Evolutionary conservation across 371 early-diverging fungal species (phyloP), one percentile per base, ranked within the genome.

Genomic region (Mortierella sp.): DNA sequence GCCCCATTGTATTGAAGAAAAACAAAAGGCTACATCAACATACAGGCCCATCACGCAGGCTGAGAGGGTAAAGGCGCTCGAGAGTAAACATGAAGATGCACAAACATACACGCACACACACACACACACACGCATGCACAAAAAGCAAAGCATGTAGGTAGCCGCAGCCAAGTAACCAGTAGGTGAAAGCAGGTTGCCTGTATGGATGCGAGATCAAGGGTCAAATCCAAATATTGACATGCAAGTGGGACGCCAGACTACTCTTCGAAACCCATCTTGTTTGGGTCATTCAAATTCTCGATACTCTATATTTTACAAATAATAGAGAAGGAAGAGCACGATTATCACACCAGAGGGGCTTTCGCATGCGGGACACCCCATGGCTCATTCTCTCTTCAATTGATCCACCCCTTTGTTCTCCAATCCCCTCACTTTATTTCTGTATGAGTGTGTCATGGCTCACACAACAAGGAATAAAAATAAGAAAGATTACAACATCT

Each of bases 381-480:
- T 63, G 38, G 63, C 16, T 29, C 32, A 4, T 35, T 35, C 35
- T 5, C 16, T 63, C 38, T 35, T 63, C 63, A 63, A 63, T 63
- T 35, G 38, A 16, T 63, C 63, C 60, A 16, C 63, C 63, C 35
- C 63, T 16, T 63, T 32, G 32, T 5, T 4, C 56, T 8, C 35
- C 41, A 68, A 41, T 38, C 68, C 41, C 24, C 5, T 68, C 11
- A 60, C 68, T 38, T 38, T 16, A 18, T 65, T 65, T 7, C 38
- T 68, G 41, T 68, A 68, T 21, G 43, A 68, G 41, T 68, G 68
- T 68, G 68, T 68, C 68, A 68, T 68, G 41, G 41, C 68, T 68
- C 68, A 24, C 68, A 32, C 65, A 63, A 38, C 56, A 11, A 56
- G 16, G n/a, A n/a, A 55, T n/a, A 38, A 21, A 11, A 41, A 24